phyloP scores from a whole-genome alignment of 345 rosid genomes.

The Eucalyptus camaldulensis region DNA sequence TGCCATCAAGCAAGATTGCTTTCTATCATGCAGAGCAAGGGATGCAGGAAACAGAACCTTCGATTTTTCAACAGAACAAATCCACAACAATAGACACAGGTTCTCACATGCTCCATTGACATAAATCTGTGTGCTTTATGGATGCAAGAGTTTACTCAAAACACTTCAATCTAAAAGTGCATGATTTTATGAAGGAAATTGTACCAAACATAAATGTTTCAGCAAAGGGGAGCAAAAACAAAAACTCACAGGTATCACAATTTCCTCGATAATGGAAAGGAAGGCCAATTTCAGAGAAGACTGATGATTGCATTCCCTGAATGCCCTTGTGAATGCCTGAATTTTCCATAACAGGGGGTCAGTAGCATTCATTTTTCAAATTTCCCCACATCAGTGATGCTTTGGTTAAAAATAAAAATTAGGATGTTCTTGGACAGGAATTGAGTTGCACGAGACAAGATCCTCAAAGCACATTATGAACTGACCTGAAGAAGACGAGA shows the following conservation, averaged over 20 bases:
- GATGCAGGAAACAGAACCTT: background rate
- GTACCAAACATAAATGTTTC: background rate
- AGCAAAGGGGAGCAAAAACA: background rate
- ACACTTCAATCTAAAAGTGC: background rate
- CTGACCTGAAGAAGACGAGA: constrained; percentile 63
- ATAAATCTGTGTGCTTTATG: background rate
- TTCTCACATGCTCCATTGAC: background rate
- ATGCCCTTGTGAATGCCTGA: constrained; percentile 78
- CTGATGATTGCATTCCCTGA: constrained; percentile 46
- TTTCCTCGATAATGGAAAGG: constrained; percentile 42
- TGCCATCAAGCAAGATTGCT: background rate
- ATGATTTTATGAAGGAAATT: background rate
- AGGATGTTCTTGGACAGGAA: background rate
- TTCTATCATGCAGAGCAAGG: background rate
- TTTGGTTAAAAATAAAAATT: background rate
- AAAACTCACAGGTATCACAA: constrained; percentile 63
- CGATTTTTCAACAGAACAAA: background rate
- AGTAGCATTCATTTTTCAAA: background rate
- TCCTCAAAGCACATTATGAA: background rate
- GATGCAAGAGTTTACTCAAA: background rate
- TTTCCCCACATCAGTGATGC: background rate
- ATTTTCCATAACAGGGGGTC: background rate
- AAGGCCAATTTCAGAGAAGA: constrained; percentile 58
- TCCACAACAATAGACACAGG: background rate
- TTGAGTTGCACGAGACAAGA: background rate